A percentile compares a stretch with the other conserved stretches of the same genome.
phyloP scores from a whole-genome alignment of 2,329 filamentous ascomycete genomes.

The Chaetomium sp. region DNA sequence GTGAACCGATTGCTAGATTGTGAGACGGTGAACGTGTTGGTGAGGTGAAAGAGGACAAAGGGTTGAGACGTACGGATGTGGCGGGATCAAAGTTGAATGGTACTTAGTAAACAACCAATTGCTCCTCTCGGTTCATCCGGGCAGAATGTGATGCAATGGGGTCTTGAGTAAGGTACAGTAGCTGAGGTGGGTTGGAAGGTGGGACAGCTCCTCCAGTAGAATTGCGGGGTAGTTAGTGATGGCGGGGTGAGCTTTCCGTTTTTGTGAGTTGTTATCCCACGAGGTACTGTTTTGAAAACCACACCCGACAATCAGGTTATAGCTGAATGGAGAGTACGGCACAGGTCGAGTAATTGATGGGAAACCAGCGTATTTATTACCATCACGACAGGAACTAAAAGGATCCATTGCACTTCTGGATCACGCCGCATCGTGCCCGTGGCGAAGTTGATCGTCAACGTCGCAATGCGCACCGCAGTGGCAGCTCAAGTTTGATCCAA shows the following conservation, averaged over 20 bases:
- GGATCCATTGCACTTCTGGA: neutral
- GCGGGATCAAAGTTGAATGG: neutral
- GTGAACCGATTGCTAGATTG: neutral
- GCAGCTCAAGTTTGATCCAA: constrained; percentile 8
- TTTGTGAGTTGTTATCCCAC: too few relatives aligned
- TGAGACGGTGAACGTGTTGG: neutral
- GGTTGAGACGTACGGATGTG: neutral
- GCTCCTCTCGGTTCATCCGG: too few relatives aligned
- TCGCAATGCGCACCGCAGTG: neutral
- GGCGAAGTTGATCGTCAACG: constrained; percentile 10
- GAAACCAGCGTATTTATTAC: neutral
- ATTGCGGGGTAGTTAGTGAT: too few relatives aligned
- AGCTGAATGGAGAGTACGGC: too few relatives aligned
- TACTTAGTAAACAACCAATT: too few relatives aligned
- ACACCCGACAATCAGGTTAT: too few relatives aligned
- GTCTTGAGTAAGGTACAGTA: too few relatives aligned
- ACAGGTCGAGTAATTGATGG: neutral
- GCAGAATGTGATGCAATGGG: too few relatives aligned
- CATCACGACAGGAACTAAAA: neutral
- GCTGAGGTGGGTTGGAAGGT: too few relatives aligned
- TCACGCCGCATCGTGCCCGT: neutral
- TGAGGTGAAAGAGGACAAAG: neutral
- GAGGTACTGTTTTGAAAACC: too few relatives aligned
- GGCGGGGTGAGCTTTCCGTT: too few relatives aligned
- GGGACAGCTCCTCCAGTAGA: too few relatives aligned